These are phyloP conservation scores for Hypoxylon trugodes DNA, from an alignment of 495 filamentous ascomycete species.

Conservation along the genomic window DNA sequence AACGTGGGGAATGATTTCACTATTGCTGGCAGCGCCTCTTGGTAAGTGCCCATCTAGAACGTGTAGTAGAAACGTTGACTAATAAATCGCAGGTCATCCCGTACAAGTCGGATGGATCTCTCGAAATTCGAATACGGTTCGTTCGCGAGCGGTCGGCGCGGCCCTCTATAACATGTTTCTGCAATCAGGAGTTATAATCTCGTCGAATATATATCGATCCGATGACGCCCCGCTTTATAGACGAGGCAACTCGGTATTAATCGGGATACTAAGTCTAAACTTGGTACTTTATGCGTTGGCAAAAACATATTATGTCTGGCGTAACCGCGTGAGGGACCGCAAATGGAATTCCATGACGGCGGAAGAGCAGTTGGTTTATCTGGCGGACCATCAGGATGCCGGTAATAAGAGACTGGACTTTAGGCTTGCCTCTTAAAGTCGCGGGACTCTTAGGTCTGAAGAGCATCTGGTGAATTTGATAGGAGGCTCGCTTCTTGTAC, in stretches of 20 bases:
- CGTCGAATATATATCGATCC: constrained; percentile 63
- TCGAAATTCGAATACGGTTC: constrained; percentile 68
- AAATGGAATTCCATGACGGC: constrained; percentile 65
- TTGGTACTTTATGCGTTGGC: constrained; percentile 62
- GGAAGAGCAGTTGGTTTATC: constrained; percentile 68
- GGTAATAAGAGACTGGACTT: constrained; percentile 78
- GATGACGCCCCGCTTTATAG: constrained; percentile 72
- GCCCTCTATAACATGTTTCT: constrained; percentile 80
- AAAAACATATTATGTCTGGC: constrained; percentile 70
- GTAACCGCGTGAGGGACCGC: constrained; percentile 57
- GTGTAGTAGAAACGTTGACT: neutral
- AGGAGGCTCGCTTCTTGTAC: neutral
- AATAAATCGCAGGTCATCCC: constrained; percentile 53
- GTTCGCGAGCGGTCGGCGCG: constrained; percentile 70
- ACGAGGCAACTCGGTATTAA: constrained; percentile 70
- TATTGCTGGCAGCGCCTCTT: constrained; percentile 66
- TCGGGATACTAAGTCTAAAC: constrained; percentile 63
- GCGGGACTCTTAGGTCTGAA: neutral
- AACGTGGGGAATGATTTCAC: constrained; percentile 63
- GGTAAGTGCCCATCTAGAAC: constrained; percentile 46
- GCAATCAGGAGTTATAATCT: constrained; percentile 69
- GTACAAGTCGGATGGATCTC: constrained; percentile 74
- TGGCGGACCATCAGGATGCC: constrained; percentile 68
- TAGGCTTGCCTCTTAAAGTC: constrained; percentile 52
- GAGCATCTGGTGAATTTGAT: neutral